Evolutionary conservation across 805 yeast species (phyloP).

Genomic region (Ogataea chonburiensis): DNA sequence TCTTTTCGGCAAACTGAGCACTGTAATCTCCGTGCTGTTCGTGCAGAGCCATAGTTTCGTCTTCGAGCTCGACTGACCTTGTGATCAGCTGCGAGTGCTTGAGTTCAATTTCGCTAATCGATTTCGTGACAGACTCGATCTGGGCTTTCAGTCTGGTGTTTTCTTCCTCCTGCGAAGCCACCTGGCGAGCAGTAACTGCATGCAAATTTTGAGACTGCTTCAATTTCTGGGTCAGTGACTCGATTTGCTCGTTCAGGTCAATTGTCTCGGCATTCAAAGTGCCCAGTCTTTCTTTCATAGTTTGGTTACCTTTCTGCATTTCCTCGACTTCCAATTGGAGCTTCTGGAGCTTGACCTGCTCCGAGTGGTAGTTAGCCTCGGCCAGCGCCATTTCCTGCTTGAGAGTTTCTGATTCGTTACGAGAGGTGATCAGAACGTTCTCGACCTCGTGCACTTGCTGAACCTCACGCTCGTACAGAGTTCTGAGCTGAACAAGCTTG

Average conservation of each 20-base stretch:
- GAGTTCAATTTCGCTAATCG: conserved; percentile 29
- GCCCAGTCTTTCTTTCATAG: conserved; percentile 67
- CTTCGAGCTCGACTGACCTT: conserved; percentile 27
- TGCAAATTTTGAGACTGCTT: conserved; percentile 62
- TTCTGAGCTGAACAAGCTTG: conserved; percentile 65
- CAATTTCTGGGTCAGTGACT: conserved; percentile 49
- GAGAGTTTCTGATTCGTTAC: conserved; percentile 64
- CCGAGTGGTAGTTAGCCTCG: conserved; percentile 75
- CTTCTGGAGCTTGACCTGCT: conserved; percentile 61
- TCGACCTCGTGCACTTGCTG: conserved; percentile 74
- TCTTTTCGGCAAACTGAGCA: conserved; percentile 33
- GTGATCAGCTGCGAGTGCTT: conserved; percentile 26
- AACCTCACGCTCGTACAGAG: conserved; percentile 76
- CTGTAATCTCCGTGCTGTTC: conserved; percentile 32
- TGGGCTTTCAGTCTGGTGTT: conserved; percentile 36
- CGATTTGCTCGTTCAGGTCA: conserved; percentile 56
- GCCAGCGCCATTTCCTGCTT: conserved; percentile 70
- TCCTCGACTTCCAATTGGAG: conserved; percentile 60
- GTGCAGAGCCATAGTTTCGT: conserved; percentile 45
- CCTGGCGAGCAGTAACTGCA: conserved; percentile 67
- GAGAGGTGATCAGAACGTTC: conserved; percentile 53
- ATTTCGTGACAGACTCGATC: conserved; percentile 24
- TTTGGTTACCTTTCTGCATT: conserved; percentile 64
- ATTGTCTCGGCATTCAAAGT: conserved; percentile 63
- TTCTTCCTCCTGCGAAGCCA: conserved; percentile 54